Base-by-base conservation (phyloP, 495 filamentous ascomycete species). In the Trichoderma virens region DNA sequence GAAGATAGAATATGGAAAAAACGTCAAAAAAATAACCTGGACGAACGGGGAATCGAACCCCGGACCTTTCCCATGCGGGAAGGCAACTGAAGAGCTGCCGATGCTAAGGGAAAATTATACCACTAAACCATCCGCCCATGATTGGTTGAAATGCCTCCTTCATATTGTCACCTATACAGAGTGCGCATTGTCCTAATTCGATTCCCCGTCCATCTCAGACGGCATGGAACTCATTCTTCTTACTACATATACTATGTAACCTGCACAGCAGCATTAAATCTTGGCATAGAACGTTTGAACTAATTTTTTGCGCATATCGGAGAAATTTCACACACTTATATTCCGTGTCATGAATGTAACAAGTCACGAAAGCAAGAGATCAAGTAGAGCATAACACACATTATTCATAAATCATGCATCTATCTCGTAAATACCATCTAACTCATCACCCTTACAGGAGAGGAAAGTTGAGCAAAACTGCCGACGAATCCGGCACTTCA, bases 401-500 rank as follows among this genome's bases (percentile, higher is more conserved):
- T 27, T 56, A 56, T 30, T 30, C 51, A 56, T 30, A 27, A 56
- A 30, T 56, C 51, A 56, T 56, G 25, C 6, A 8, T 16, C 51
- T 14, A 56, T 5, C n/a, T 27, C 13, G 5, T 14, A 27, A 27
- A 11, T 25, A 7, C 27, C n/a, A n/a, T n/a, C n/a, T n/a, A n/a
- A n/a, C n/a, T 25, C 5, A 2, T 25, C n/a, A 7, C 25, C 25
- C 51, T 18, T 11, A 28, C 51, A 28, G 28, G 1, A 56, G 51
- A 4, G 27, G 51, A 16, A 56, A 56, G 9, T 16, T 76, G 69
- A 85, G 67, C 64, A 87, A 65, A 13, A 73, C 80, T 30, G 77
- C 84, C 69, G 80, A 81, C 41, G 79, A 81, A 63, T 77, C 76
- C 59, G 77, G 76, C 30, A 86, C 76, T n/a, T 70, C 64, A 1